Conservation (phyloP, 305 asterid species). For the Euphrasia arctica region DNA sequence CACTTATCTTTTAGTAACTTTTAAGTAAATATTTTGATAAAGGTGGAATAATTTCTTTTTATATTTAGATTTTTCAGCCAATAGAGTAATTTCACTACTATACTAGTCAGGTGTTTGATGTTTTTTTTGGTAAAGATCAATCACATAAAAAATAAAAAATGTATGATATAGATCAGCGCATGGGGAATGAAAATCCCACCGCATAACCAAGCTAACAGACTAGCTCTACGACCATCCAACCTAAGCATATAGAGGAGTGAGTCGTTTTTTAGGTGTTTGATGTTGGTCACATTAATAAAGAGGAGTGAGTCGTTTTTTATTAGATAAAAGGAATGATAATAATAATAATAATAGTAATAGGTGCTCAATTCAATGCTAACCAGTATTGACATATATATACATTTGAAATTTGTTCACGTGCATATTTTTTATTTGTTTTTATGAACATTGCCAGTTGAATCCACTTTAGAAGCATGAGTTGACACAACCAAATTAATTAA, state of each 20-base stretch:
- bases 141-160: too few species aligned
- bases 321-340: background rate
- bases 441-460: background rate
- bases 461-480: slow-evolving; percentile 15
- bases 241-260: too few species aligned
- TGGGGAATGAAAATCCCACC: too few species aligned
- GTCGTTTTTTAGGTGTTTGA: background rate
- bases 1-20: background rate
- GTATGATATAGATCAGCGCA: too few species aligned
- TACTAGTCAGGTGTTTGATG: slow-evolving; percentile 25
- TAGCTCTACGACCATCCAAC: too few species aligned
- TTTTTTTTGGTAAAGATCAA: background rate
- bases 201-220: too few species aligned
- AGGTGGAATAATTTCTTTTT: slow-evolving; percentile 20
- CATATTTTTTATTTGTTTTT: too few species aligned
- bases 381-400: too few species aligned
- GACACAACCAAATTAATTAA: background rate
- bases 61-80: background rate
- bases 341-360: background rate
- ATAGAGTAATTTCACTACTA: background rate
- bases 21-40: slow-evolving; percentile 19
- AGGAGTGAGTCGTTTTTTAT: too few species aligned
- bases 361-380: background rate
- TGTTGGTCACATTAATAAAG: too few species aligned
- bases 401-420: background rate